Conservation (phyloP, 306 rosid species). For the Inga laurina region DNA sequence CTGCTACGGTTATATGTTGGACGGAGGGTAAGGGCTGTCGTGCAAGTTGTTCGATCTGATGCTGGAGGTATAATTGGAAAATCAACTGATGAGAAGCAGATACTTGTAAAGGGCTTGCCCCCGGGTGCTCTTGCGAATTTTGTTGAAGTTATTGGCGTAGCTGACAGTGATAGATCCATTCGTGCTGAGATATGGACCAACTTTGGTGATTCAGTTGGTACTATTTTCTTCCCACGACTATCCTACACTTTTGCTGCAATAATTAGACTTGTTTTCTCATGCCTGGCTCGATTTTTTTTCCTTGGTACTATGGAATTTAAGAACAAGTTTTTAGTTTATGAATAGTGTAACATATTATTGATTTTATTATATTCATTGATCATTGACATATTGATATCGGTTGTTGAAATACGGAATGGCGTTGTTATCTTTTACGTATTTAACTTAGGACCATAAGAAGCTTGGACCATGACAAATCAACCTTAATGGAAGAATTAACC, state of each 20-base stretch:
- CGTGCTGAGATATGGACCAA: conserved; percentile 78
- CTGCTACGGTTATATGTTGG: conserved; percentile 61
- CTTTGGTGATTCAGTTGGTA: conserved; percentile 84
- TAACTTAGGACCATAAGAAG: background rate
- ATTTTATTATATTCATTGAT: background rate
- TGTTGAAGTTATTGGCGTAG: conserved; percentile 88
- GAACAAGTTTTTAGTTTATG: background rate
- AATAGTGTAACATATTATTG: background rate
- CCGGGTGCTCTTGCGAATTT: conserved; percentile 55
- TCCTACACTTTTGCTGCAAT: background rate
- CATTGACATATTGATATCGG: background rate
- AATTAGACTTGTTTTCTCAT: background rate
- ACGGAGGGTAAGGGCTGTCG: conserved; percentile 71
- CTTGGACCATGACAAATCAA: background rate
- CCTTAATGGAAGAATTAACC: background rate
- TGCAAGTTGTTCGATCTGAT: conserved; percentile 66
- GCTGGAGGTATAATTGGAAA: conserved; percentile 63
- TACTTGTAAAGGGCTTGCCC: conserved; percentile 61
- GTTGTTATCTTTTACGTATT: background rate
- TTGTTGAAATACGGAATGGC: background rate
- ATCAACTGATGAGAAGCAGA: conserved; percentile 73
- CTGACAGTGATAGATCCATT: conserved; percentile 73
- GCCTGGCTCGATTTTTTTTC: background rate
- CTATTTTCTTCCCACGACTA: conserved; percentile 14
- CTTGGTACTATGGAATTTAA: background rate